Conservation (phyloP, 768 basidiomycete species). For the Xerocomus brunneocitrinus region DNA sequence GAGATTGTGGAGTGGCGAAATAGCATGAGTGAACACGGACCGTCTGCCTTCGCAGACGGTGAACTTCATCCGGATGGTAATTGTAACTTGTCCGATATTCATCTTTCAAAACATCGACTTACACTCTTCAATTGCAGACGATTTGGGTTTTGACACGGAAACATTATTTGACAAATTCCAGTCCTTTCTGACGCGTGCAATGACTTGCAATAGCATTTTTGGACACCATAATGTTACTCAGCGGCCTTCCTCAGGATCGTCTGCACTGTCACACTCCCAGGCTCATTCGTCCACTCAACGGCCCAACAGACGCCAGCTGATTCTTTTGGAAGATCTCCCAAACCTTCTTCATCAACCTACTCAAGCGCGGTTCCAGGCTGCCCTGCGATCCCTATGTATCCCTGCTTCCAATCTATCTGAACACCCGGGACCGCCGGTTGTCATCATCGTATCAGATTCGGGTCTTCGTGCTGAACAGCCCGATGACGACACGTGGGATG, state of each 20-base stretch:
- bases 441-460: constrained; percentile 80
- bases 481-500: constrained; percentile 46
- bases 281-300: not conserved
- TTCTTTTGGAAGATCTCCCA: constrained; percentile 88
- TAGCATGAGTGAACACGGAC: constrained; percentile 48
- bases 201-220: constrained; percentile 55
- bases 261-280: constrained; percentile 3
- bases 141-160: constrained; percentile 12
- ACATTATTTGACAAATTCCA: constrained; percentile 63
- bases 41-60: constrained; percentile 18
- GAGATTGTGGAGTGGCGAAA: constrained; percentile 88
- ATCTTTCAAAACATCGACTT: not conserved
- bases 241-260: constrained; percentile 2
- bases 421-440: constrained; percentile 51
- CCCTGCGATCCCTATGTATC: constrained; percentile 51
- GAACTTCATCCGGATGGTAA: constrained; percentile 9
- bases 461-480: constrained; percentile 67
- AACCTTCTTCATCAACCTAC: constrained; percentile 77
- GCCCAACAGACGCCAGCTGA: constrained; percentile 45
- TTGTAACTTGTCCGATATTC: not conserved
- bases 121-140: constrained; percentile 8
- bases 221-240: constrained; percentile 5
- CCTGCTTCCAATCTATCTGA: constrained; percentile 21
- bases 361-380: constrained; percentile 66
- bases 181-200: constrained; percentile 68